phyloP scores from a whole-genome alignment of 805 yeast species.

The Lachancea nothofagi region DNA sequence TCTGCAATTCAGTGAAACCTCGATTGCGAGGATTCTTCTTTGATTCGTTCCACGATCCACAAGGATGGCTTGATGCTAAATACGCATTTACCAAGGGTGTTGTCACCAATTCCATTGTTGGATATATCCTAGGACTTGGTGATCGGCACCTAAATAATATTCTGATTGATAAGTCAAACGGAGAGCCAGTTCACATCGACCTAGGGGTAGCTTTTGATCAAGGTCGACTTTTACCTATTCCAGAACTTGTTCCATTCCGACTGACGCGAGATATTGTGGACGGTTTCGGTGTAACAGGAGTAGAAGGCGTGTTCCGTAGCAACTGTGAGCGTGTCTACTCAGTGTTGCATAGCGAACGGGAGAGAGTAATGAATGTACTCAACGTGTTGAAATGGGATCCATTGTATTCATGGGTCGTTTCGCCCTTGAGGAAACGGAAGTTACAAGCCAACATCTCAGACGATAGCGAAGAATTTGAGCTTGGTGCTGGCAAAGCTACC shows the following conservation, averaged over 20 bases:
- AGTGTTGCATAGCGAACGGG: slow-evolving; percentile 59
- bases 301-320: slow-evolving; percentile 66
- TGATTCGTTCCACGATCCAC: slow-evolving; percentile 58
- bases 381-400: slow-evolving; percentile 92
- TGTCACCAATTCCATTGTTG: slow-evolving; percentile 82
- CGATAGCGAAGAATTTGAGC: slow-evolving; percentile 18
- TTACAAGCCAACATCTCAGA: slow-evolving; percentile 39
- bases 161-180: slow-evolving; percentile 68
- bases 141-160: slow-evolving; percentile 93
- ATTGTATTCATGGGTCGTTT: slow-evolving; percentile 81
- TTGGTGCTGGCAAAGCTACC: slow-evolving; percentile 11
- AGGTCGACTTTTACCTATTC: slow-evolving; percentile 75
- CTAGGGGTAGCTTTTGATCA: slow-evolving; percentile 96
- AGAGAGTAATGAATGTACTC: slow-evolving; percentile 70
- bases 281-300: slow-evolving; percentile 87
- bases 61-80: slow-evolving; percentile 67
- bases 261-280: slow-evolving; percentile 86
- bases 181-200: slow-evolving; percentile 95
- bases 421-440: slow-evolving; percentile 60
- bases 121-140: slow-evolving; percentile 85
- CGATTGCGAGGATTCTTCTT: slow-evolving; percentile 66
- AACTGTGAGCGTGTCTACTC: slow-evolving; percentile 69
- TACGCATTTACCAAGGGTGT: slow-evolving; percentile 66
- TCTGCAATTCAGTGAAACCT: slow-evolving; percentile 54
- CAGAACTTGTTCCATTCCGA: slow-evolving; percentile 92